Evolutionary conservation across 371 early-diverging fungal genomes (phyloP).

Genomic region (Entomophthora muscae): DNA sequence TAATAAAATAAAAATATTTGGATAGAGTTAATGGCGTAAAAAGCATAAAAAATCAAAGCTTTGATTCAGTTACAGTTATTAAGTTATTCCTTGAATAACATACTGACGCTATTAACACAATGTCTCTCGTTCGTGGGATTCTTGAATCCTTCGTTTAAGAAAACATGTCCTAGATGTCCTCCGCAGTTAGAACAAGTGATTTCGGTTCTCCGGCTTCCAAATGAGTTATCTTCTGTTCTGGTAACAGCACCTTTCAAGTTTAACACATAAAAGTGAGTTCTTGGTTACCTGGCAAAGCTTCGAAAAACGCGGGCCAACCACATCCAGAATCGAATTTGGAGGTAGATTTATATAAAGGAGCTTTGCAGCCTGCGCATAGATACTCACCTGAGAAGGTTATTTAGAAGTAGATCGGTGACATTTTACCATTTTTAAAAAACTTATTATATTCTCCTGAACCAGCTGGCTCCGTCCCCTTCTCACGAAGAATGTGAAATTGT

Average conservation of each 20-base stretch:
- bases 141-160: constrained; percentile 75
- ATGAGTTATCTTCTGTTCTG: constrained; percentile 46
- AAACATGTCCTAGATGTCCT: constrained; percentile 92
- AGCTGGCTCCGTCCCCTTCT: constrained; percentile 78
- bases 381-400: constrained; percentile 39
- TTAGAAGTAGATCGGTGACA: neutral
- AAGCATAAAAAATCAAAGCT: too few species aligned
- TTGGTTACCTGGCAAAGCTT: constrained; percentile 51
- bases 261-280: neutral
- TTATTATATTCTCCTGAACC: constrained; percentile 77
- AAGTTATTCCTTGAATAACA: constrained; percentile 35
- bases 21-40: too few species aligned
- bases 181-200: constrained; percentile 77
- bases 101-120: constrained; percentile 81
- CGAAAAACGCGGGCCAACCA: constrained; percentile 84
- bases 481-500: constrained; percentile 75
- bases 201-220: constrained; percentile 63
- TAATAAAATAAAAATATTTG: too few species aligned
- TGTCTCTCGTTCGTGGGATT: constrained; percentile 87
- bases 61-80: neutral
- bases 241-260: constrained; percentile 48
- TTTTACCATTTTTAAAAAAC: constrained; percentile 29
- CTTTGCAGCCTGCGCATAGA: constrained; percentile 65
- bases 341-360: constrained; percentile 72
- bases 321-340: constrained; percentile 88